A percentile compares a stretch with the other conserved stretches of the same genome.
These are phyloP conservation scores for Teunomyces funiuensis DNA, from an alignment of 805 yeast genomes.

Conservation along the genomic window DNA sequence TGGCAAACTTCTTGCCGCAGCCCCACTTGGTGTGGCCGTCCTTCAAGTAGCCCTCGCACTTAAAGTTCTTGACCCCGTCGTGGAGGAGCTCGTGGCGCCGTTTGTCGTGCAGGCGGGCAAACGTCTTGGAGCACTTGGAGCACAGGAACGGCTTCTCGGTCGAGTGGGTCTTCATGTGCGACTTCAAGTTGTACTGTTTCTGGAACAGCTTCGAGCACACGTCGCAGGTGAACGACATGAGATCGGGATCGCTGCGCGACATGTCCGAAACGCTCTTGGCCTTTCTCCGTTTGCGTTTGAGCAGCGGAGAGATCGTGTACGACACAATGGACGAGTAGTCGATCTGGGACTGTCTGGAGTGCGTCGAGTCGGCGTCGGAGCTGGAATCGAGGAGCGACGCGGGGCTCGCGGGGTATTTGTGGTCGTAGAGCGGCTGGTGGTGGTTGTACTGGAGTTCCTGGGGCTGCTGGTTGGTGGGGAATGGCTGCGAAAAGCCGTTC, in stretches of 20 bases:
- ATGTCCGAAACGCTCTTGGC: constrained; percentile 8
- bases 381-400: constrained; percentile 3
- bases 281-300: constrained; percentile 18
- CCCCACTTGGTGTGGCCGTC: constrained; percentile 70
- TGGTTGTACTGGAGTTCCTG: background rate
- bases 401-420: constrained; percentile 8
- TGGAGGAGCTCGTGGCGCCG: constrained; percentile 77
- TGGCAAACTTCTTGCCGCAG: constrained; percentile 69
- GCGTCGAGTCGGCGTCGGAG: constrained; percentile 2
- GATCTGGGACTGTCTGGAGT: constrained; percentile 15
- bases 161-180: constrained; percentile 56
- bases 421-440: background rate
- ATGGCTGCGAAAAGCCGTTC: background rate
- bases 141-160: constrained; percentile 71
- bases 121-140: constrained; percentile 60
- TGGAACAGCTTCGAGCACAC: constrained; percentile 46
- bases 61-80: constrained; percentile 67
- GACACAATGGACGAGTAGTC: constrained; percentile 37
- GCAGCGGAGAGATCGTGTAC: constrained; percentile 32
- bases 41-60: constrained; percentile 59
- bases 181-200: constrained; percentile 50
- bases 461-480: background rate
- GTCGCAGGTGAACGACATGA: constrained; percentile 35
- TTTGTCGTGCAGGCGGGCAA: constrained; percentile 76
- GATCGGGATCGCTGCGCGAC: constrained; percentile 1